Conservation (phyloP, 2,329 filamentous ascomycete species). For the Ophiostoma sp. region DNA sequence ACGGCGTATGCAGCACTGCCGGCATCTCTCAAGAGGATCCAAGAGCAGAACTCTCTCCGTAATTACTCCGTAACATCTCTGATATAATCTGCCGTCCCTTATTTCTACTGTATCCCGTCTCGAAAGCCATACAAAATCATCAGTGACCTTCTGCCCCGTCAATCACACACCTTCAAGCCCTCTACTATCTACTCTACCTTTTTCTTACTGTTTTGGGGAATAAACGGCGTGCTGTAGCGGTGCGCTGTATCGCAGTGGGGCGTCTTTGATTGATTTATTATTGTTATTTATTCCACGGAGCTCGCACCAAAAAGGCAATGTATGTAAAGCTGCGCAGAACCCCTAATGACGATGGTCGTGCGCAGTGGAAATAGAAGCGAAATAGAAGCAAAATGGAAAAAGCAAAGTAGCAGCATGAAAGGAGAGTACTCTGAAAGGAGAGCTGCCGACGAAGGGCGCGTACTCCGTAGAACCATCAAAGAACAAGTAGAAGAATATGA, state of each 20-base stretch:
- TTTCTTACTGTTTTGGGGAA: conserved; percentile 9
- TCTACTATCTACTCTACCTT: neutral
- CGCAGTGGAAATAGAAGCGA: neutral
- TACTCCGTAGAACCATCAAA: too few relatives aligned
- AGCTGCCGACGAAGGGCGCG: neutral
- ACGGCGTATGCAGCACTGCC: neutral
- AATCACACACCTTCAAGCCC: too few relatives aligned
- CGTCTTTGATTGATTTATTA: neutral
- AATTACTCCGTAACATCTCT: neutral
- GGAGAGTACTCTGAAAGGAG: too few relatives aligned
- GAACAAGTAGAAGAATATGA: too few relatives aligned
- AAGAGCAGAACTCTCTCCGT: too few relatives aligned
- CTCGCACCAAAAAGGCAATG: neutral
- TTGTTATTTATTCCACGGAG: neutral
- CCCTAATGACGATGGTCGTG: conserved; percentile 3
- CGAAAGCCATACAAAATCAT: neutral
- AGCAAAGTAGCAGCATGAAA: too few relatives aligned
- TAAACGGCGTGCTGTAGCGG: neutral
- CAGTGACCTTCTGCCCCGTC: neutral
- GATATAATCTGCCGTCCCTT: neutral
- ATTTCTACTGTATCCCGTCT: neutral
- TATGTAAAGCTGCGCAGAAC: neutral
- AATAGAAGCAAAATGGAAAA: neutral
- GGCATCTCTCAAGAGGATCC: neutral
- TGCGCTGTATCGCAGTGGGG: neutral